A percentile compares a stretch with the other conserved stretches of the same genome.
Evolutionary conservation across 768 basidiomycete species (phyloP).

Genomic region (Pisolithus albus): DNA sequence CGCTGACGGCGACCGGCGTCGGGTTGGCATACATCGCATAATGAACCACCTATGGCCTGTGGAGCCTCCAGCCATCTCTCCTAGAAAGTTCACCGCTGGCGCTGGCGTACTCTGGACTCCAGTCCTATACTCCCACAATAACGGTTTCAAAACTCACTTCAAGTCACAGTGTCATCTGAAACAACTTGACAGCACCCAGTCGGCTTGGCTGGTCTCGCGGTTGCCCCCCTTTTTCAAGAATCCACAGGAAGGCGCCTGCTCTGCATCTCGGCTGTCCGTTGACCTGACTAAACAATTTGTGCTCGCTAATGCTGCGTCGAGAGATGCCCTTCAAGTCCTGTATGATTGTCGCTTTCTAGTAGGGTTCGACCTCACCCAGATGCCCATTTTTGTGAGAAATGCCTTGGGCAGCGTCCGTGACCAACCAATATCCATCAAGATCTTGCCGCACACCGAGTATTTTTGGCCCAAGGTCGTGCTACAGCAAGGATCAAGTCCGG

Average conservation of each 20-base stretch:
- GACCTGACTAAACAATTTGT: slow-evolving; percentile 35
- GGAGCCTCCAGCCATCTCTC: slow-evolving; percentile 18
- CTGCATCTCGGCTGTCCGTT: slow-evolving; percentile 26
- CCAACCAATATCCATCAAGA: slow-evolving; percentile 21
- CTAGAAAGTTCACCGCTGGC: slow-evolving; percentile 45
- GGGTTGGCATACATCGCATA: slow-evolving; percentile 41
- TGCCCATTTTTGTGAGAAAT: slow-evolving; percentile 34
- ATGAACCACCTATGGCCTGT: slow-evolving; percentile 41
- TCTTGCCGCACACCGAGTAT: slow-evolving; percentile 38
- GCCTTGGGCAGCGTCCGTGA: slow-evolving; percentile 17
- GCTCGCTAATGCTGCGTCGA: slow-evolving; percentile 10
- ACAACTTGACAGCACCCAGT: slow-evolving; percentile 13
- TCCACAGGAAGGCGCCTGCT: slow-evolving; percentile 20
- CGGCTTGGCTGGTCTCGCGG: slow-evolving; percentile 61
- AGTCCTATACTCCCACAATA: slow-evolving; percentile 29
- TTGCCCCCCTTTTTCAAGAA: slow-evolving; percentile 39
- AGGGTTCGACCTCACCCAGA: slow-evolving; percentile 34
- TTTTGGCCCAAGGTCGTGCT: slow-evolving; percentile 42
- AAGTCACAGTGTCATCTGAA: slow-evolving; percentile 1
- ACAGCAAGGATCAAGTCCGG: slow-evolving; percentile 11
- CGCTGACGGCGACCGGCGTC: slow-evolving; percentile 54
- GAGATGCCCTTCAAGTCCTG: slow-evolving; percentile 33
- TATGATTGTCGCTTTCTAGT: slow-evolving; percentile 65
- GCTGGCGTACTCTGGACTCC: slow-evolving; percentile 62
- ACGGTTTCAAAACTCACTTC: slow-evolving; percentile 11